These are phyloP conservation scores for Lactifluus hygrophoroides DNA, from an alignment of 768 basidiomycete species.

Conservation along the genomic window DNA sequence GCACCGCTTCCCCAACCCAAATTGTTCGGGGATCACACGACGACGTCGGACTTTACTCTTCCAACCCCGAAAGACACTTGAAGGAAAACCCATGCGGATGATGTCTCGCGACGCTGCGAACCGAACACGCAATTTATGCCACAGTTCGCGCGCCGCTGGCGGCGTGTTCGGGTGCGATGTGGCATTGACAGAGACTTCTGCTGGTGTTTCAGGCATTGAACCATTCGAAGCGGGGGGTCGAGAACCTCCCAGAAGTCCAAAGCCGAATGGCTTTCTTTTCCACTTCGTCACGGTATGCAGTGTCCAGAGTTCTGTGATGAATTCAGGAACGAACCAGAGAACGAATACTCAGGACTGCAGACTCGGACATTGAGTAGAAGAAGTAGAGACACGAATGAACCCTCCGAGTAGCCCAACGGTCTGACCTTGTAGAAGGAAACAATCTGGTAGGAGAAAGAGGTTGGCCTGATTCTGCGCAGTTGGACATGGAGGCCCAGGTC, in stretches of 20 bases:
- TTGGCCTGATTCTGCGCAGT: constrained; percentile 3
- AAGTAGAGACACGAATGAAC: not conserved
- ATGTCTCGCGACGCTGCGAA: too few relatives aligned
- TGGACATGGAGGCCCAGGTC: not conserved
- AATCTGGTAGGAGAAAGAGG: not conserved
- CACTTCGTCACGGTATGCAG: not conserved
- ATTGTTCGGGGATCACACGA: not conserved
- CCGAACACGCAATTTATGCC: not conserved
- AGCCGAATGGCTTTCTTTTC: not conserved
- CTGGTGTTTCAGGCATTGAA: not conserved
- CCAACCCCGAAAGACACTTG: not conserved
- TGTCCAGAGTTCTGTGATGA: not conserved
- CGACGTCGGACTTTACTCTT: not conserved
- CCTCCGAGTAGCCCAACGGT: not conserved
- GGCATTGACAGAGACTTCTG: not conserved
- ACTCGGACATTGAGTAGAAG: not conserved
- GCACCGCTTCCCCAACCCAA: not conserved
- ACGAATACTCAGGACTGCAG: not conserved
- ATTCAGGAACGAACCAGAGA: not conserved
- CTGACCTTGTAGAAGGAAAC: not conserved
- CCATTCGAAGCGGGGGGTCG: not conserved
- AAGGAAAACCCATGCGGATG: not conserved
- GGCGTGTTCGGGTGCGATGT: not conserved
- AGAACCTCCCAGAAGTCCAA: not conserved
- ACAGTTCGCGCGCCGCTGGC: not conserved